These are phyloP conservation scores for Ceratocystis diversiconidia DNA, from an alignment of 2,329 filamentous ascomycete genomes.

Conservation along the genomic window DNA sequence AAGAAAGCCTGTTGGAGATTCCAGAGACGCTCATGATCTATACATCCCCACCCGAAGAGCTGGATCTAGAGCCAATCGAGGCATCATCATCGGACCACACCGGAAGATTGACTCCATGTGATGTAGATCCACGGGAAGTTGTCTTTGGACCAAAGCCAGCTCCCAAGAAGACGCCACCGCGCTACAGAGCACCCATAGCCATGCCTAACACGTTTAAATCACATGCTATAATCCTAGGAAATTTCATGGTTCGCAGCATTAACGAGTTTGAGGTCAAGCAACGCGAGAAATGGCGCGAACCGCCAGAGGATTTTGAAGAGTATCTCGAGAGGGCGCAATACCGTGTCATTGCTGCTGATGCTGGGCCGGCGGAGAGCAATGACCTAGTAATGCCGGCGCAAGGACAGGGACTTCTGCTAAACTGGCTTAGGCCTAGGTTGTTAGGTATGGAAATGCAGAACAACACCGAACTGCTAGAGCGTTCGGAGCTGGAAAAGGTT, in stretches of 20 bases:
- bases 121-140: slow-evolving; percentile 34
- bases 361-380: not conserved
- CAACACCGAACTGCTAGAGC: slow-evolving; percentile 19
- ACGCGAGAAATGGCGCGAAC: slow-evolving; percentile 20
- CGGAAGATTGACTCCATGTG: slow-evolving; percentile 32
- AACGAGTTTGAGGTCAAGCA: slow-evolving; percentile 25
- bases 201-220: slow-evolving; percentile 13
- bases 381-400: not conserved
- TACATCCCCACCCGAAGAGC: slow-evolving; percentile 30
- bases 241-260: slow-evolving; percentile 23
- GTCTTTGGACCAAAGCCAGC: slow-evolving; percentile 25
- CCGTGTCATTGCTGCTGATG: not conserved
- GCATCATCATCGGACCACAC: slow-evolving; percentile 3
- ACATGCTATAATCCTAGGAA: slow-evolving; percentile 9
- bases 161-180: not conserved
- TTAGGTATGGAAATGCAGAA: not conserved
- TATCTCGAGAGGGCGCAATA: not conserved
- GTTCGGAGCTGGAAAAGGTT: not conserved
- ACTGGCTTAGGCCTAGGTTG: slow-evolving; percentile 4
- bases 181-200: not conserved
- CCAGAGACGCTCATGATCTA: slow-evolving; percentile 37
- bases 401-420: not conserved
- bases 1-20: slow-evolving; percentile 33
- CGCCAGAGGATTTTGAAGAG: slow-evolving; percentile 7
- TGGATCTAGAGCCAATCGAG: slow-evolving; percentile 31